Evolutionary conservation across 768 basidiomycete species (phyloP).

Genomic region (Termitomyces sp.): DNA sequence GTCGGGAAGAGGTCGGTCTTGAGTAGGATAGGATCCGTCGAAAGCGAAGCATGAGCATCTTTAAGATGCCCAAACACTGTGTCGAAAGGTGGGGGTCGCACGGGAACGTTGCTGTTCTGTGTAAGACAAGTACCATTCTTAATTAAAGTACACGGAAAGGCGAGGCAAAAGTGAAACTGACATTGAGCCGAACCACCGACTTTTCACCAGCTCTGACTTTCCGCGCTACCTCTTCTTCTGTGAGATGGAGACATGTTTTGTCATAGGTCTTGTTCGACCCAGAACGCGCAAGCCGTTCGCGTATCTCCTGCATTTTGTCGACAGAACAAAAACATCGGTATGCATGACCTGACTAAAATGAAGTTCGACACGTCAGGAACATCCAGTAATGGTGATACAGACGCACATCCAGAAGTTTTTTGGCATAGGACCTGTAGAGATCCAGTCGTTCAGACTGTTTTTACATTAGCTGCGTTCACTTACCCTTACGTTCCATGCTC

Average conservation of each 20-base stretch:
- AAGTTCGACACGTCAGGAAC: background rate
- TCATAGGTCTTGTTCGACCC: constrained; percentile 87
- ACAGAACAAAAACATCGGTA: constrained; percentile 94
- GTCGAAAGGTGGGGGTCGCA: constrained; percentile 53
- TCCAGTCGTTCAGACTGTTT: constrained; percentile 83
- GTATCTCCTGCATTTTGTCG: constrained; percentile 64
- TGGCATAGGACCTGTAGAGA: constrained; percentile 74
- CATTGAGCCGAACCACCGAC: constrained; percentile 85
- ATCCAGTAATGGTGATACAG: background rate
- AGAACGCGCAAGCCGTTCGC: constrained; percentile 65
- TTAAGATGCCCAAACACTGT: constrained; percentile 73
- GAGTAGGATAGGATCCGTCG: constrained; percentile 88
- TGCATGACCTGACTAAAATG: constrained; percentile 72
- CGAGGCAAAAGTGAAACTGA: constrained; percentile 32
- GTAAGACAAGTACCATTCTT: background rate
- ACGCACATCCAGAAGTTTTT: constrained; percentile 73
- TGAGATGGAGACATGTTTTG: constrained; percentile 81
- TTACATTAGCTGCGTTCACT: background rate
- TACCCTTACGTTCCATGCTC: constrained; percentile 7
- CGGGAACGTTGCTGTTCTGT: constrained; percentile 60
- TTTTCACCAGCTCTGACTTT: constrained; percentile 74
- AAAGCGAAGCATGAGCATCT: constrained; percentile 74
- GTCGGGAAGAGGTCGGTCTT: constrained; percentile 95
- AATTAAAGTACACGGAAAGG: background rate
- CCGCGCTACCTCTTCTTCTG: constrained; percentile 81